phyloP scores from a whole-genome alignment of 176 grass and related monocot species.

The Raddia distichophylla region DNA sequence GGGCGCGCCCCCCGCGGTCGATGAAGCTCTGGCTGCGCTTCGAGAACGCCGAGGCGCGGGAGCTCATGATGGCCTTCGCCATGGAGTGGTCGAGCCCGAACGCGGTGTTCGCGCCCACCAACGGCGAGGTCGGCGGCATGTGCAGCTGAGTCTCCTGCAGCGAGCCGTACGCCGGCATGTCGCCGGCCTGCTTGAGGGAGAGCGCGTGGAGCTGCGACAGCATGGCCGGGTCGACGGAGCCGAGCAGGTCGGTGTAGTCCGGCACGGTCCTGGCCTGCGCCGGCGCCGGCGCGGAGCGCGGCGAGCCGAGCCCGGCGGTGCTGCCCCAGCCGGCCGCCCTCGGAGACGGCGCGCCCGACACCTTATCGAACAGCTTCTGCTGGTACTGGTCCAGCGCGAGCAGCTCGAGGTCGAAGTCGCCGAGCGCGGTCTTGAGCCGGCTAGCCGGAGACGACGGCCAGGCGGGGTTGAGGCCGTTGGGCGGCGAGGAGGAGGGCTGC shows the following conservation, averaged over 20 bases:
- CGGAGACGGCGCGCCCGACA: slow-evolving; percentile 57
- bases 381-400: slow-evolving; percentile 83
- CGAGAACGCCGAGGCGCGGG: slow-evolving; percentile 72
- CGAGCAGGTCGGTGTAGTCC: slow-evolving; percentile 62
- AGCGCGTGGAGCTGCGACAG: slow-evolving; percentile 70
- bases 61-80: slow-evolving; percentile 90
- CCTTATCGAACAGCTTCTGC: slow-evolving; percentile 85
- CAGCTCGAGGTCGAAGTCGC: slow-evolving; percentile 74
- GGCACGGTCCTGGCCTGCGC: slow-evolving; percentile 31
- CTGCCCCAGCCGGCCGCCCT: slow-evolving; percentile 68
- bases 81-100: slow-evolving; percentile 76
- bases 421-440: slow-evolving; percentile 68
- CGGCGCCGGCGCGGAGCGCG: slow-evolving; percentile 14
- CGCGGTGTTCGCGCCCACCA: slow-evolving; percentile 51
- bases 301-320: slow-evolving; percentile 43
- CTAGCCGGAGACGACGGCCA: slow-evolving; percentile 58
- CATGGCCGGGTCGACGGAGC: slow-evolving; percentile 60
- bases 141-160: slow-evolving; percentile 57
- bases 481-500: slow-evolving; percentile 53
- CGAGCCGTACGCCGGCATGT: slow-evolving; percentile 53
- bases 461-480: slow-evolving; percentile 44
- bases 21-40: slow-evolving; percentile 98
- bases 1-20: slow-evolving; percentile 61
- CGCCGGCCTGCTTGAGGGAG: slow-evolving; percentile 58
- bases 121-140: slow-evolving; percentile 63